Evolutionary conservation across 2,329 filamentous ascomycete species (phyloP), one percentile per base, ranked within the genome.

Genomic region (Acephala macrosclerotiorum): DNA sequence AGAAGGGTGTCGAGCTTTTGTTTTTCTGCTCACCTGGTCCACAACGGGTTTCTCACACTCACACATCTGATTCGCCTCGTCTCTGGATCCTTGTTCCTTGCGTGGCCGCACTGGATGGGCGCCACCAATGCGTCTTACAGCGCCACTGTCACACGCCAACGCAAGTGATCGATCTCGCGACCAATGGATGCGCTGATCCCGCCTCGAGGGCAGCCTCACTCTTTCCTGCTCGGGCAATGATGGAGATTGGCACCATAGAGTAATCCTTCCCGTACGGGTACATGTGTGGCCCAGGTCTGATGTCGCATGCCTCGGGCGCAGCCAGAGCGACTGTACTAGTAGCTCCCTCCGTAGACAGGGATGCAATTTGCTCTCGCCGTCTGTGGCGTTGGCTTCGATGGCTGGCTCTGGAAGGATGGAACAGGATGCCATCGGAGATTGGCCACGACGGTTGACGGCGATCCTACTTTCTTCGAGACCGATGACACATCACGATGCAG

Each of bases 401-500:
- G 58, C 45, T 49, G 45, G 45, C 20, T 26, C 26, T 53, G 25
- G 49, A 53, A 53, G 49, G 64, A 67, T 68, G 68, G 29, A 33
- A 33, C 29, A 33, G 29, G 70, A 67, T 68, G 56, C 57, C 49
- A 63, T 69, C 73, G 72, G 73, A 74, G 70, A 74, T 74, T 74
- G 73, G 70, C 66, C 56, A 61, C 63, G 66, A 61, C 61, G 66
- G 66, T 68, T 62, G 47, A 20, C 9, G 49, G 33, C 58, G 72
- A 72, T 72, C 69, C 66, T 68, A 59, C 66, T 66, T 63, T 69
- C 58, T 51, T 66, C 42, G 66, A 64, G 66, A 65, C 67, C 61
- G 58, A 73, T 73, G 72, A 74, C 72, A 74, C 72, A 74, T 74
- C 72, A 73, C 71, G 66, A 63, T 74, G 72, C 72, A 73, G 72